Conservation (phyloP, 768 basidiomycete genomes). For the Amanita thiersii region DNA sequence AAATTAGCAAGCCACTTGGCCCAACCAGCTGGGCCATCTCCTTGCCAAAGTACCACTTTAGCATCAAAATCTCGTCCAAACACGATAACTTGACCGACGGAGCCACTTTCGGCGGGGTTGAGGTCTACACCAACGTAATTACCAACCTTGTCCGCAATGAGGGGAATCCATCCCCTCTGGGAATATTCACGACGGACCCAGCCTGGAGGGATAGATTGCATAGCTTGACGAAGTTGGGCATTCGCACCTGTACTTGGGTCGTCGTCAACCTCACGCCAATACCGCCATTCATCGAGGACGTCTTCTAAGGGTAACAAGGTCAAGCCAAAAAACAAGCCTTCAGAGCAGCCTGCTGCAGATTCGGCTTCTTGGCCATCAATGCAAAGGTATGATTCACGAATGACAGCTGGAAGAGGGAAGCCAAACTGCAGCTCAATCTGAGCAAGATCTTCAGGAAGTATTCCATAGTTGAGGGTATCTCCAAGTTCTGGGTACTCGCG, state of each 20-base stretch:
- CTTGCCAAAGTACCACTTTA: slow-evolving; percentile 91
- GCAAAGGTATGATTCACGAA: slow-evolving; percentile 85
- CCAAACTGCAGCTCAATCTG: slow-evolving; percentile 83
- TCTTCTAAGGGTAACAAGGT: slow-evolving; percentile 89
- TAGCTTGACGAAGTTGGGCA: slow-evolving; percentile 54
- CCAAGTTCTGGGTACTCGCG: slow-evolving; percentile 90
- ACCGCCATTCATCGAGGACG: slow-evolving; percentile 91
- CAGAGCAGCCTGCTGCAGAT: slow-evolving; percentile 77
- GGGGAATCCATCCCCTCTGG: slow-evolving; percentile 92
- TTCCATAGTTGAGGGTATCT: slow-evolving; percentile 92
- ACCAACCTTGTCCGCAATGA: slow-evolving; percentile 87
- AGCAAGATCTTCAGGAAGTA: slow-evolving; percentile 70
- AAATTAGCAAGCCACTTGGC: slow-evolving; percentile 89
- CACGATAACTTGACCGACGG: slow-evolving; percentile 88
- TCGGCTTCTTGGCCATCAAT: slow-evolving; percentile 94
- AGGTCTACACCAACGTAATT: slow-evolving; percentile 97
- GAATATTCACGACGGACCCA: slow-evolving; percentile 92
- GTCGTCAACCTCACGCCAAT: slow-evolving; percentile 91
- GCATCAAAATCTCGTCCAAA: slow-evolving; percentile 99
- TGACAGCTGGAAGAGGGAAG: slow-evolving; percentile 69
- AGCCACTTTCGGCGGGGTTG: slow-evolving; percentile 71
- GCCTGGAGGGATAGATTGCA: slow-evolving; percentile 83
- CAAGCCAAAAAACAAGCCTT: slow-evolving; percentile 94
- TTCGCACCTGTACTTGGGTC: slow-evolving; percentile 86
- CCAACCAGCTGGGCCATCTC: slow-evolving; percentile 90